A percentile compares a stretch with the other conserved stretches of the same genome.
Evolutionary conservation across 768 basidiomycete genomes (phyloP).

Genomic region (Clavulina sp.): DNA sequence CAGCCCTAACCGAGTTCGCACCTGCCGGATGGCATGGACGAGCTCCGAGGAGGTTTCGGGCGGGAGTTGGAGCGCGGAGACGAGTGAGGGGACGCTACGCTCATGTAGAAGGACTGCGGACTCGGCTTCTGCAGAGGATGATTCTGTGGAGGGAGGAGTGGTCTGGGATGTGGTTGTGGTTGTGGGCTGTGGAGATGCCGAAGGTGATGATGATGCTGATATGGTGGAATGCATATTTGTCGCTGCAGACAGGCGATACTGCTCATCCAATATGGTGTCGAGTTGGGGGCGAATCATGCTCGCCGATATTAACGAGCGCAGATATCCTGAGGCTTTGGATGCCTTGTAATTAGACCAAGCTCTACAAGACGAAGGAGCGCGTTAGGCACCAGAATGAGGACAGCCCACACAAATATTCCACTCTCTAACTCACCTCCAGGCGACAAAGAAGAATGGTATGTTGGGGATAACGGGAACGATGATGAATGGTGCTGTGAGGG

Average conservation of each 20-base stretch:
- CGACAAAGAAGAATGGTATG: conserved; percentile 13
- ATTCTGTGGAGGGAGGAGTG: background rate
- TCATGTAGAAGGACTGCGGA: conserved; percentile 2
- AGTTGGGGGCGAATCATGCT: conserved; percentile 3
- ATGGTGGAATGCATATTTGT: background rate
- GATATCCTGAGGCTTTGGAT: conserved; percentile 9
- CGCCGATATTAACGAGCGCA: conserved; percentile 3
- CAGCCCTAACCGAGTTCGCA: conserved; percentile 1
- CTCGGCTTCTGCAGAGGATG: background rate
- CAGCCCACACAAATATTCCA: conserved; percentile 7
- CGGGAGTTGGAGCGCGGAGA: conserved; percentile 1
- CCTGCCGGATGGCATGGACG: conserved; percentile 10
- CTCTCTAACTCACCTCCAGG: conserved; percentile 9
- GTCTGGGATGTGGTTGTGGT: too few relatives aligned
- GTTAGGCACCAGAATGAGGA: background rate
- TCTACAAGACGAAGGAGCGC: background rate
- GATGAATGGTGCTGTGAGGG: conserved; percentile 12
- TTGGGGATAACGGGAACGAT: conserved; percentile 12
- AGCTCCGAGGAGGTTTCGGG: conserved; percentile 3
- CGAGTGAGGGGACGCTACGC: background rate
- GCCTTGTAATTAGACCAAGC: conserved; percentile 4
- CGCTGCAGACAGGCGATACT: background rate
- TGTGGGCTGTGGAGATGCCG: background rate
- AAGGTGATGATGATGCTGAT: background rate
- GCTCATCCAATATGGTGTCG: conserved; percentile 8